Percentiles rank a stretch among this genome's conserved stretches.
These are phyloP conservation scores for Blastomyces gilchristii DNA, from an alignment of 2,329 filamentous ascomycete species.

Conservation along the genomic window DNA sequence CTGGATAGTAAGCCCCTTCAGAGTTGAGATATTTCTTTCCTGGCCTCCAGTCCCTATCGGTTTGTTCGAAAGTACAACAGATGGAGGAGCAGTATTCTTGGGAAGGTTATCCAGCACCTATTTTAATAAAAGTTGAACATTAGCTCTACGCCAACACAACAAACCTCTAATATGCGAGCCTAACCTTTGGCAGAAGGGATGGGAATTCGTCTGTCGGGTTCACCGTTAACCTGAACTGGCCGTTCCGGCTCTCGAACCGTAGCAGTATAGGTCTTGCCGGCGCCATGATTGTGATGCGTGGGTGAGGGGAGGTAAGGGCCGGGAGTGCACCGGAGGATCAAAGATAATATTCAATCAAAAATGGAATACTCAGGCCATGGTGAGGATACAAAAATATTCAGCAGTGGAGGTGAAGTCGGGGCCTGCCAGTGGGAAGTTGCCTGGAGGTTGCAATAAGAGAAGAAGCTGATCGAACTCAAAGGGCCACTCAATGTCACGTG, in stretches of 20 bases:
- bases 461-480: background rate
- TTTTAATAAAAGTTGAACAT: conserved; percentile 9
- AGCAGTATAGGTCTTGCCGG: conserved; percentile 57
- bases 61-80: conserved; percentile 50
- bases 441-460: background rate
- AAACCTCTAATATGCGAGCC: conserved; percentile 1
- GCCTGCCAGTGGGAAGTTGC: background rate
- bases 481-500: no score
- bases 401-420: background rate
- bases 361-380: background rate
- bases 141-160: background rate
- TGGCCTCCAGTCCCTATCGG: conserved; percentile 48
- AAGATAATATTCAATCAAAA: background rate
- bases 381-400: background rate
- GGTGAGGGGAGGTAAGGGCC: background rate
- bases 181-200: conserved; percentile 41
- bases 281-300: conserved; percentile 22
- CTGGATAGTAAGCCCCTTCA: conserved; percentile 47
- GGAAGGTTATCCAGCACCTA: conserved; percentile 53
- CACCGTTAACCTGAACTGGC: conserved; percentile 76
- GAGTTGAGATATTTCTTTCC: conserved; percentile 41
- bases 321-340: background rate
- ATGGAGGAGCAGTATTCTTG: conserved; percentile 43
- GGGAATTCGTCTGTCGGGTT: conserved; percentile 64
- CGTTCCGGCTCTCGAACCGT: conserved; percentile 81